phyloP scores from a whole-genome alignment of 257 asterid genomes.

The Penstemon newberryi region DNA sequence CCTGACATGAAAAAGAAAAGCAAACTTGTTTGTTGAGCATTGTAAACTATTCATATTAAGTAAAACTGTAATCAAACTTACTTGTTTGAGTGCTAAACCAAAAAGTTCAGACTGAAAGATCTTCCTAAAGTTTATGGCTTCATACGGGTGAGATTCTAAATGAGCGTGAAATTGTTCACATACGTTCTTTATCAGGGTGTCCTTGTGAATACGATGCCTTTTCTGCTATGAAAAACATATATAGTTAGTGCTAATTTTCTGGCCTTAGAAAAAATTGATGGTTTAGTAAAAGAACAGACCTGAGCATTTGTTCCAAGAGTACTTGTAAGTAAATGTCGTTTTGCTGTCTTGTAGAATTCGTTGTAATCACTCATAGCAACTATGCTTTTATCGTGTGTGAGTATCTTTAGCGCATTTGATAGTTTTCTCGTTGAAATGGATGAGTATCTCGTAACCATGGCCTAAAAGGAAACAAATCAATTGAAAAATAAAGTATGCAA shows the following conservation, averaged over 20 bases:
- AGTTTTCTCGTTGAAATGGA: slow-evolving; percentile 70
- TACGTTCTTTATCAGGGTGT: slow-evolving; percentile 40
- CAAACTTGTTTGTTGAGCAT: too few relatives aligned
- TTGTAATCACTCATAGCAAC: slow-evolving; percentile 63
- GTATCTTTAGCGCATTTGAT: slow-evolving; percentile 55
- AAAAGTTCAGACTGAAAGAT: slow-evolving; percentile 56
- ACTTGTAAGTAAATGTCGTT: slow-evolving; percentile 46
- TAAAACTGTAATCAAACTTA: slow-evolving; percentile 17
- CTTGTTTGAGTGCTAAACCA: slow-evolving; percentile 54
- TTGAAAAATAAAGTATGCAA: too few relatives aligned
- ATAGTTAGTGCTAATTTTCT: background rate
- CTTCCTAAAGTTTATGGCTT: slow-evolving; percentile 51
- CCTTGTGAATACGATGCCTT: slow-evolving; percentile 53
- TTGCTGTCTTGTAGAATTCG: slow-evolving; percentile 51
- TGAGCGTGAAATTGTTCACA: slow-evolving; percentile 33
- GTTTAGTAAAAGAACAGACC: slow-evolving; percentile 27
- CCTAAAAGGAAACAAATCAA: slow-evolving; percentile 35
- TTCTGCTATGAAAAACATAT: slow-evolving; percentile 39
- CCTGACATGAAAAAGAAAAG: slow-evolving; percentile 28
- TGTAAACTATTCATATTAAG: too few relatives aligned
- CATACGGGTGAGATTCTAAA: slow-evolving; percentile 35
- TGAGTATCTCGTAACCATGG: slow-evolving; percentile 60
- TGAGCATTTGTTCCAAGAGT: slow-evolving; percentile 61
- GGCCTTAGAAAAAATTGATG: too few relatives aligned
- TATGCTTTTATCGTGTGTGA: slow-evolving; percentile 49